Base-by-base conservation (phyloP, 495 filamentous ascomycete species). In the Neurospora sp. region DNA sequence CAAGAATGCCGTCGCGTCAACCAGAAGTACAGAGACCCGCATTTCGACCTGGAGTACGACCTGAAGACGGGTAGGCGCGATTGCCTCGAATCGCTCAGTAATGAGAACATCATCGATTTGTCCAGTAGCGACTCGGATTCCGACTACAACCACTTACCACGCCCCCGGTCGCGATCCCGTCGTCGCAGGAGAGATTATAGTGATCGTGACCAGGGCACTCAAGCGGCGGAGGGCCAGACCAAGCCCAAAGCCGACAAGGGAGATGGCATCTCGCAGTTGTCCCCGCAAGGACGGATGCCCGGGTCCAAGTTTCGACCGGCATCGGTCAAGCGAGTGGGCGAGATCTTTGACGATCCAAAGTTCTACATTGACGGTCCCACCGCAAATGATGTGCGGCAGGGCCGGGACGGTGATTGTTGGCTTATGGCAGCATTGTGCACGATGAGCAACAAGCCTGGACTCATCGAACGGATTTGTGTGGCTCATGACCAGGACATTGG, bases 321-420 rank as follows among this genome's bases (percentile, higher is more conserved):
- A 72, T 88, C 88, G 5, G 90, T 92, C 62, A 92, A 93, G 80
- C 82, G 92, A 39, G 88, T 92, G 5, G 78, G 90, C 80, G 93
- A 97, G 77, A 92, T 98, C 72, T 97, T 97, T 78, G 93, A 96
- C 27, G 86, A 91, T 0, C 95, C 95, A 11, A 86, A 91, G 78
- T 97, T 98, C 80, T 96, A 88, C 77, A 88, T 94, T 75, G 92
- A 96, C 75, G 94, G 93, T 3, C 90, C 93, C 8, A 91, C 89
- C 18, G 93, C 95, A 18, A 93, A 91, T 74, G 93, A 96, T 83
- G 90, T 97, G 23, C 89, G 91, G 27, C 92, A 95, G 79, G 91
- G 91, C 3, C 85, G 88, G 66, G 91, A 92, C 76, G 95, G 95
- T 2, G 94, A 97, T 79, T 97, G 95, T 81, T 97, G 95, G 94